phyloP scores from a whole-genome alignment of 1,139 yeast genomes.

The Suhomyces anneliseae region DNA sequence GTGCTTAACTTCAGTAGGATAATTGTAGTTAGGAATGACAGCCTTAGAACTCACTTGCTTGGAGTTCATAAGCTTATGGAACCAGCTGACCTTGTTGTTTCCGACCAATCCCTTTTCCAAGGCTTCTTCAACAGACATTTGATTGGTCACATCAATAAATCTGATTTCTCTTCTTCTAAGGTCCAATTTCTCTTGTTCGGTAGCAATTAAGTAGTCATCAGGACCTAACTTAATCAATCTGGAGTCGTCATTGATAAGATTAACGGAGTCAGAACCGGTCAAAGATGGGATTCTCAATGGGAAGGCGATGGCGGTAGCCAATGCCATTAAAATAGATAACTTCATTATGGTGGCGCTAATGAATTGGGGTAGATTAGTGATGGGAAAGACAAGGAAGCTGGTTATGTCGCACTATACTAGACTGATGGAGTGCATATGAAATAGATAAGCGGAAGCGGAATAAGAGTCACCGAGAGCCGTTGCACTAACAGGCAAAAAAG shows the following conservation, averaged over 20 bases:
- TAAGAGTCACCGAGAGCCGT: too few relatives aligned
- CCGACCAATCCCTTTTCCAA: constrained; percentile 29
- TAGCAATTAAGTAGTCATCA: constrained; percentile 39
- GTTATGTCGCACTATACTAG: too few relatives aligned
- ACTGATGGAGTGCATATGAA: too few relatives aligned
- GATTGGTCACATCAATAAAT: constrained; percentile 72
- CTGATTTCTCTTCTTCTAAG: constrained; percentile 54
- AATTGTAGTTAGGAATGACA: constrained; percentile 45
- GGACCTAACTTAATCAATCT: constrained; percentile 43
- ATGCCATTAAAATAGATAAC: constrained; percentile 3
- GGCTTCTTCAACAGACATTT: constrained; percentile 38
- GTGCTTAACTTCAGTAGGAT: constrained; percentile 52
- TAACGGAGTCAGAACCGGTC: not conserved
- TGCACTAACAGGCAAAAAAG: too few relatives aligned
- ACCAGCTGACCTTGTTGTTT: constrained; percentile 6
- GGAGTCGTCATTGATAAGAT: not conserved
- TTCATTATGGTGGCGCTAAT: constrained; percentile 1
- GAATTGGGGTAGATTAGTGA: too few relatives aligned
- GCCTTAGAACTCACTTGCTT: constrained; percentile 33
- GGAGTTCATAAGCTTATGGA: constrained; percentile 24
- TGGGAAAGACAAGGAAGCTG: too few relatives aligned
- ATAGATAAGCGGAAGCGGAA: too few relatives aligned
- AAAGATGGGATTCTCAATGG: constrained; percentile 4
- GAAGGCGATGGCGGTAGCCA: constrained; percentile 5
- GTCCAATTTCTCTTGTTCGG: constrained; percentile 57